Evolutionary conservation across 2,329 filamentous ascomycete genomes (phyloP), one percentile per base, ranked within the genome.

Genomic region (Orbilia javanica): DNA sequence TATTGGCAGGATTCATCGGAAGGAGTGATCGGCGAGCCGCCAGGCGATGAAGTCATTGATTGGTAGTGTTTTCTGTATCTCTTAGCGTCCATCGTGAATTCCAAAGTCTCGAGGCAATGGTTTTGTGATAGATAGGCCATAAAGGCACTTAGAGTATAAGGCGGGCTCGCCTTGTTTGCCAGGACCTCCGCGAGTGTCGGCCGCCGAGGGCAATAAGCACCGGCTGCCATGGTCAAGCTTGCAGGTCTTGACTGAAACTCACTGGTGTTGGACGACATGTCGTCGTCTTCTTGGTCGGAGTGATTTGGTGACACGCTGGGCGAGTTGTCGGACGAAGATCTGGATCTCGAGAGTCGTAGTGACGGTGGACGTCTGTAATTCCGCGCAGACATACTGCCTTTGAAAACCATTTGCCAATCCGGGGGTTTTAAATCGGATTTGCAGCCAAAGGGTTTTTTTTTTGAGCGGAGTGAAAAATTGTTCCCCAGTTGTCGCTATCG

Each of bases 111-210:
- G 80, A 98, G 87, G 83, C 96, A 99, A 85, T 98, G 95, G 82
- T 98, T 98, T 83, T 97, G 94, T 0, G 95, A 97, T 3, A 98
- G 88, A 82, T 97, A 98, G 70, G 94, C 94, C 90, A 96, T 98
- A 84, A 98, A 98, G 34, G 95, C 95, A 77, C 90, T 91, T 7
- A 97, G 87, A 0, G 94, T 97, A 88, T 93, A 98, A 81, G 96
- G 96, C 46, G 93, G 90, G 7, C 93, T 90, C 39, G 96, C 93
- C 52, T 89, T 89, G 85, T 97, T 96, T 80, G 92, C 89, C 52
- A 99, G 88, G 29, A 99, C 96, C 82, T 98, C 95, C 75, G 91
- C 88, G 62, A 99, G 87, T 31, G 93, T 92, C 50, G 93, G 95
- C 82, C 90, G 86, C 81, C 87, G 85, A 83, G 88, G 84, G 84